Base-by-base conservation (phyloP, 2,329 filamentous ascomycete genomes). In the Sordariomycetes sp. region DNA sequence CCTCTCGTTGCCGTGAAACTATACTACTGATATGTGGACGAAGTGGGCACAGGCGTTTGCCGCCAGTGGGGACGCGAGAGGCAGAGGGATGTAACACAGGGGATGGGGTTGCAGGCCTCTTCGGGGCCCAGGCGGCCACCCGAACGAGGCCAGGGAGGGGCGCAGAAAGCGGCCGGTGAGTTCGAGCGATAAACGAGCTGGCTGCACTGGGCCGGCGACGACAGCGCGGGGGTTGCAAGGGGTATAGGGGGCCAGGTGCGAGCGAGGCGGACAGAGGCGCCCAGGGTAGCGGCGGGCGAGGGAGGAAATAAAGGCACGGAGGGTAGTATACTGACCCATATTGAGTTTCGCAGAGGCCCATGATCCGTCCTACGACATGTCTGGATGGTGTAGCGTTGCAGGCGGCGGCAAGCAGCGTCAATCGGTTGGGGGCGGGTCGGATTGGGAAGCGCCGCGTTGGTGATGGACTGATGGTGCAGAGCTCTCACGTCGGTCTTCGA, bases 281-380 rank as follows among this genome's bases (percentile, higher is more conserved):
- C n/a, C 18, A 16, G 43, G 43, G 35, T 10, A 24, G 22, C 60
- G 58, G 35, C 25, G 34, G 60, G 55, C 40, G 59, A 37, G 37
- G 58, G 50, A 34, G 40, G 51, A 25, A 59, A 54, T 32, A 34
- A 25, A 61, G 56, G 37, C 43, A 54, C 48, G 56, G 53, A 43
- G 35, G 40, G 20, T 25, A 54, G 52, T 40, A 53, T 60, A 70
- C 68, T 70, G 62, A 70, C 68, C 68, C 68, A 70, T 70, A 66
- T 70, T 63, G 67, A 65, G 64, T 67, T 60, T 62, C 63, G 60
- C 63, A 65, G 61, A 68, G 62, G 66, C 68, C 65, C 69, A 70
- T 70, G 66, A 63, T 70, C 67, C 59, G 62, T 62, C 64, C 63
- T 61, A 63, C 62, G 60, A 59, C 61, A 64, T 64, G 7, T 53